Percentiles rank a stretch among this genome's conserved stretches.
Evolutionary conservation across 202 grass and related monocot species (phyloP).

Genomic region (Alloteropsis angusta): DNA sequence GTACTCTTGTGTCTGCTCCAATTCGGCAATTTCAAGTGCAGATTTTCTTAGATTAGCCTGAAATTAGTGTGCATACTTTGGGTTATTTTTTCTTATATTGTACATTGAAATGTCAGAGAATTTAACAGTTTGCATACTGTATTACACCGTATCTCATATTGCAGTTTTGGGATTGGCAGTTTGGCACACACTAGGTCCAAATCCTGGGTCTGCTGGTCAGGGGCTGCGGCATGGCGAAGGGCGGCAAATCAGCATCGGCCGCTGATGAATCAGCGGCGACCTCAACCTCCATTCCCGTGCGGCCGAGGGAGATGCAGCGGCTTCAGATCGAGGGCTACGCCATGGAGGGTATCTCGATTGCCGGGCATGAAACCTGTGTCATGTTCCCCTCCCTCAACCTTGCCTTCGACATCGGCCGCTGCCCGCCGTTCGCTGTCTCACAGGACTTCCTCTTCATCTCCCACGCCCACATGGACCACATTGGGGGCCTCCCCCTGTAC

Average conservation of each 20-base stretch:
- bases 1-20: no score
- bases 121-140: no score
- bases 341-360: constrained; percentile 74
- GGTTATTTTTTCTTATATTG: no score
- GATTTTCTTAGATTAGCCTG: no score
- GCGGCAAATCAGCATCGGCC: background rate
- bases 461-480: constrained; percentile 83
- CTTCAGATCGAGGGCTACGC: constrained; percentile 54
- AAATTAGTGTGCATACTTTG: background rate
- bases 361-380: constrained; percentile 75
- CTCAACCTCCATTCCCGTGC: background rate
- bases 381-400: constrained; percentile 71
- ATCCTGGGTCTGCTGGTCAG: no score
- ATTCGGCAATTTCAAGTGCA: no score
- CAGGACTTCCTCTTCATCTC: constrained; percentile 84
- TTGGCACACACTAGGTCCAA: background rate
- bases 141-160: background rate
- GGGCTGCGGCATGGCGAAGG: constrained; percentile 10
- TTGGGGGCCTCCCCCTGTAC: constrained; percentile 76
- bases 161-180: background rate
- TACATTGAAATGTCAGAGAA: no score
- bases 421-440: constrained; percentile 59
- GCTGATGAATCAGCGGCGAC: background rate
- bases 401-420: constrained; percentile 86
- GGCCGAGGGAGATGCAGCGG: background rate